Evolutionary conservation across 257 asterid species (phyloP).

Genomic region (Solanum habrochaites): DNA sequence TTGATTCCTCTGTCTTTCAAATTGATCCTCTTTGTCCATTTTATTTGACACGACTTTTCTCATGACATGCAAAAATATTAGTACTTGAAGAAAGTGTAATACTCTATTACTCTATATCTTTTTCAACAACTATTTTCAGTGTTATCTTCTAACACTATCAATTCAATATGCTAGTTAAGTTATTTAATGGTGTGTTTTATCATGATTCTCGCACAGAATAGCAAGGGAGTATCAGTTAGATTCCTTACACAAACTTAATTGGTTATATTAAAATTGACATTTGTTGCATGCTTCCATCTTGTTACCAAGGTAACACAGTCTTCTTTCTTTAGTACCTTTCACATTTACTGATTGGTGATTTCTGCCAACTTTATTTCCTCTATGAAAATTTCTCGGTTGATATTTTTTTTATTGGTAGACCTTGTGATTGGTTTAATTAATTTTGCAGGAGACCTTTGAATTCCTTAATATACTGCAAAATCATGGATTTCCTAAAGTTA

Average conservation of each 20-base stretch:
- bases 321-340: background rate
- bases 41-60: background rate
- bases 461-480: slow-evolving; percentile 93
- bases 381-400: background rate
- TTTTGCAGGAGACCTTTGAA: slow-evolving; percentile 85
- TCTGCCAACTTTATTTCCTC: background rate
- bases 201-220: background rate
- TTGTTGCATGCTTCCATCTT: background rate
- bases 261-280: background rate
- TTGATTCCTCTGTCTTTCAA: background rate
- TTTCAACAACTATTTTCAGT: background rate
- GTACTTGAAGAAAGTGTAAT: background rate
- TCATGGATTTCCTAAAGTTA: slow-evolving; percentile 96
- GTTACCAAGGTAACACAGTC: background rate
- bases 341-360: background rate
- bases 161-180: background rate
- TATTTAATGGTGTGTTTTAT: background rate
- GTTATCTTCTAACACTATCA: background rate
- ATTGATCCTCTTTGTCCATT: background rate
- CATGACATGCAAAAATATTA: background rate
- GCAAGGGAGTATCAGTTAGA: background rate
- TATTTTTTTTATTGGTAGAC: background rate
- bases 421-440: background rate
- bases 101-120: background rate
- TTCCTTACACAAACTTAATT: background rate